A percentile compares a stretch with the other conserved stretches of the same genome.
phyloP scores from a whole-genome alignment of 768 basidiomycete genomes.

The Suillus ampliporus region DNA sequence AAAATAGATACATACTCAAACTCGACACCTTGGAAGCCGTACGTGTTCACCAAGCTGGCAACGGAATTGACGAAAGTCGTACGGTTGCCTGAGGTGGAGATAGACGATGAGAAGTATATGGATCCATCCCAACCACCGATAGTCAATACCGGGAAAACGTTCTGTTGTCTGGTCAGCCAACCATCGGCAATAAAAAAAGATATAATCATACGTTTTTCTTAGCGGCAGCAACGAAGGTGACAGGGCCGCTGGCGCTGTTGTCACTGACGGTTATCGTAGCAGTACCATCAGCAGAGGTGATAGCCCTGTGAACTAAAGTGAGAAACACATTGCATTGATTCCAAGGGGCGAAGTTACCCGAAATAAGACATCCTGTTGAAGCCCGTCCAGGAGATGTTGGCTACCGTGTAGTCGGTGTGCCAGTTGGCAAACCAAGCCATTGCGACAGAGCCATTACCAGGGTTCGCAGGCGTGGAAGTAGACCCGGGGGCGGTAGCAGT shows the following conservation, averaged over 20 bases:
- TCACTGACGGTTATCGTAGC: conserved; percentile 19
- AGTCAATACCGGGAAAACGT: conserved; percentile 61
- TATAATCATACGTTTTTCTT: conserved; percentile 27
- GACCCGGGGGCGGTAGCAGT: conserved; percentile 16
- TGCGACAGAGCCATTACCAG: conserved; percentile 42
- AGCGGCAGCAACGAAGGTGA: conserved; percentile 30
- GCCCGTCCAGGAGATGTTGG: conserved; percentile 64
- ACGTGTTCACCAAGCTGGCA: conserved; percentile 49
- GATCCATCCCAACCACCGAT: conserved; percentile 76
- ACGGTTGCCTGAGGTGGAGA: conserved; percentile 59
- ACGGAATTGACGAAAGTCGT: conserved; percentile 63
- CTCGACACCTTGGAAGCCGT: conserved; percentile 67
- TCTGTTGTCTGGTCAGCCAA: conserved; percentile 35
- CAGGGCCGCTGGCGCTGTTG: conserved; percentile 13
- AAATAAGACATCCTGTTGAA: conserved; percentile 75
- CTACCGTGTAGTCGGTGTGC: conserved; percentile 55
- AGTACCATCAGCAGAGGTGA: conserved; percentile 21
- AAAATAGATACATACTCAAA: conserved; percentile 56
- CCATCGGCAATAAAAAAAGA: too few relatives aligned
- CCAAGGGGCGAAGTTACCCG: conserved; percentile 39
- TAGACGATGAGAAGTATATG: conserved; percentile 62
- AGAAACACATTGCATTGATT: neutral
- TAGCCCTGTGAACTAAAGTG: neutral
- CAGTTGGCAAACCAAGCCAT: conserved; percentile 76
- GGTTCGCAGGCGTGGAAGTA: neutral